Conservation (phyloP, 1,139 yeast species). For the Hansenula lynferdii region DNA sequence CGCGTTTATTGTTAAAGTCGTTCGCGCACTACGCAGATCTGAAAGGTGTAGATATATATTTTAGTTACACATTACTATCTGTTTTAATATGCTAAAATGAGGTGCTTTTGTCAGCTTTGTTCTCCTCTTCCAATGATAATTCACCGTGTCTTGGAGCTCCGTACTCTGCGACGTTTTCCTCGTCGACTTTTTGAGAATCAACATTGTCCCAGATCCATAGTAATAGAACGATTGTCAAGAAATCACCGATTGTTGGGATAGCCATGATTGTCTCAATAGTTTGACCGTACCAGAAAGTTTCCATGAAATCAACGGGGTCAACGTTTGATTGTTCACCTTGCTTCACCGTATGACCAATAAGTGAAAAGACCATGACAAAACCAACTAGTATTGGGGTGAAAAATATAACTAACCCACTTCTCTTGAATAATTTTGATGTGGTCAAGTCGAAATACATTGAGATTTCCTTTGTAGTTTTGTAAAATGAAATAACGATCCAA, state of each 20-base stretch:
- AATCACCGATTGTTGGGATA: neutral
- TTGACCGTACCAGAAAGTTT: neutral
- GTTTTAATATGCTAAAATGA: too few relatives aligned
- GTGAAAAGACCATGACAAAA: neutral
- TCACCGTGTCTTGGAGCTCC: constrained; percentile 1
- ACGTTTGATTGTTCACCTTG: neutral
- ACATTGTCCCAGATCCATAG: constrained; percentile 1
- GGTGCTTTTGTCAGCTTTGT: too few relatives aligned
- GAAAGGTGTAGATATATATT: too few relatives aligned
- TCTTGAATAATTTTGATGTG: constrained; percentile 1
- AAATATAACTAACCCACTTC: neutral
- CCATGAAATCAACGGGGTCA: neutral
- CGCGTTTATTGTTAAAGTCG: too few relatives aligned
- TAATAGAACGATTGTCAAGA: neutral
- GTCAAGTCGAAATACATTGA: constrained; percentile 1
- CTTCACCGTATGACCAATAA: neutral
- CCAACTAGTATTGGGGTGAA: neutral
- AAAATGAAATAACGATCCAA: constrained; percentile 1
- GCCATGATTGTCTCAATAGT: neutral
- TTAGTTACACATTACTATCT: too few relatives aligned
- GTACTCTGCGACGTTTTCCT: constrained; percentile 1
- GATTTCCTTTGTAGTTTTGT: constrained; percentile 1
- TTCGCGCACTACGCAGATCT: too few relatives aligned
- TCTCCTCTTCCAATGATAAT: neutral
- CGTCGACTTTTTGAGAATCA: constrained; percentile 4